Conservation (phyloP, 2,329 filamentous ascomycete species). For the Botryotinia globosa region DNA sequence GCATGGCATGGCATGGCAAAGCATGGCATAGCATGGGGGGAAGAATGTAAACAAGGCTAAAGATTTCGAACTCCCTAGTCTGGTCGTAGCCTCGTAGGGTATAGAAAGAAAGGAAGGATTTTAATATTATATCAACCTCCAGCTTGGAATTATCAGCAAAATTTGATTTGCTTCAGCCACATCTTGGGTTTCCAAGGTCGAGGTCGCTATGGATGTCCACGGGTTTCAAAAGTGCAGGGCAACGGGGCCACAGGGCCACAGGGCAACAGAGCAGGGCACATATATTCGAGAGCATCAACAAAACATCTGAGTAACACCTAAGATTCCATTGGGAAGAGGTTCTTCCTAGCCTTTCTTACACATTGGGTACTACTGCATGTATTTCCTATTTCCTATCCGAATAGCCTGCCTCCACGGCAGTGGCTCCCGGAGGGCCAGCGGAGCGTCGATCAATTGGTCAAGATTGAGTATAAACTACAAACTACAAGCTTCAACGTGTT, state of each 20-base stretch:
- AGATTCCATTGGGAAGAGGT: background rate
- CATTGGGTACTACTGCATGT: background rate
- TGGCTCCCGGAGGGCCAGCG: background rate
- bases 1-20: background rate
- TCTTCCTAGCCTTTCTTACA: background rate
- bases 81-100: background rate
- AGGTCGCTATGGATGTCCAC: too few relatives aligned
- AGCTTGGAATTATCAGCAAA: slow-evolving; percentile 1
- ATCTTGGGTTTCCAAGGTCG: background rate
- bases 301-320: background rate
- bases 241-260: background rate
- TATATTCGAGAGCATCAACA: background rate
- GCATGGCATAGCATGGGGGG: background rate
- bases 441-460: background rate
- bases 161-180: background rate
- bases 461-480: background rate
- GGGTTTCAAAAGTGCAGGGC: background rate
- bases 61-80: slow-evolving; percentile 2
- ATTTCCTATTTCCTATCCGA: background rate
- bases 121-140: too few relatives aligned
- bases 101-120: background rate
- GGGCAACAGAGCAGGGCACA: background rate
- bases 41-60: background rate
- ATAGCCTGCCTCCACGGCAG: background rate
- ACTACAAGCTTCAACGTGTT: background rate